These are phyloP conservation scores for Plasmodium sp. DNA, from an alignment of 169 alveolate genomes.

Conservation along the genomic window DNA sequence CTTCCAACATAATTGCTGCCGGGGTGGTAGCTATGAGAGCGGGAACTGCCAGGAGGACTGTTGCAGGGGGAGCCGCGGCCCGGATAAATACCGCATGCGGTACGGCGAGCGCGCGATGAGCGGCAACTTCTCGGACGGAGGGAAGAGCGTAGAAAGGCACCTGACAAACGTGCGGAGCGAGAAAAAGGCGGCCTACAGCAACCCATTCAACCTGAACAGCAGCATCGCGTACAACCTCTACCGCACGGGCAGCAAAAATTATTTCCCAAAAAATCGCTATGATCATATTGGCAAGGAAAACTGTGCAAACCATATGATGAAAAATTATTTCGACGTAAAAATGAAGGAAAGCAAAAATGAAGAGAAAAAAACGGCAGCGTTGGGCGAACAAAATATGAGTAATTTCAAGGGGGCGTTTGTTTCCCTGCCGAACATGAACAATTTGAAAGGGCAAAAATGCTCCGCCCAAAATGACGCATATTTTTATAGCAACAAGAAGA, in stretches of 20 bases:
- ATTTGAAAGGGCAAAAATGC: not conserved
- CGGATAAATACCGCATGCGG: not conserved
- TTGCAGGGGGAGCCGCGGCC: not conserved
- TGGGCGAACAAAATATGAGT: not conserved
- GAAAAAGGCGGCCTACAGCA: not conserved
- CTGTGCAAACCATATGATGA: not conserved
- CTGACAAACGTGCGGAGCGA: not conserved
- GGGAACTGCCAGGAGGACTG: not conserved
- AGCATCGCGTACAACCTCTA: not conserved
- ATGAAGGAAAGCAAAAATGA: conserved; percentile 1
- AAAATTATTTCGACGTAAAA: not conserved
- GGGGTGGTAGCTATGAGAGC: not conserved
- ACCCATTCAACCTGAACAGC: not conserved
- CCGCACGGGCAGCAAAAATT: not conserved
- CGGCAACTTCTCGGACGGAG: not conserved
- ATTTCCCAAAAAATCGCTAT: not conserved
- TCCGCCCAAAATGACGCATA: not conserved
- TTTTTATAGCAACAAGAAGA: not conserved
- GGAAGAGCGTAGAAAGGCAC: not conserved
- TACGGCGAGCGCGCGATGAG: not conserved
- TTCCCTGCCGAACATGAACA: conserved; percentile 3
- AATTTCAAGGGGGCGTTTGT: not conserved
- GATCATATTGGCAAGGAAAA: not conserved
- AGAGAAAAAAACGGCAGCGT: not conserved
- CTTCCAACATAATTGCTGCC: too few species aligned